phyloP scores from a whole-genome alignment of 257 asterid genomes.

The Scutellaria baicalensis region DNA sequence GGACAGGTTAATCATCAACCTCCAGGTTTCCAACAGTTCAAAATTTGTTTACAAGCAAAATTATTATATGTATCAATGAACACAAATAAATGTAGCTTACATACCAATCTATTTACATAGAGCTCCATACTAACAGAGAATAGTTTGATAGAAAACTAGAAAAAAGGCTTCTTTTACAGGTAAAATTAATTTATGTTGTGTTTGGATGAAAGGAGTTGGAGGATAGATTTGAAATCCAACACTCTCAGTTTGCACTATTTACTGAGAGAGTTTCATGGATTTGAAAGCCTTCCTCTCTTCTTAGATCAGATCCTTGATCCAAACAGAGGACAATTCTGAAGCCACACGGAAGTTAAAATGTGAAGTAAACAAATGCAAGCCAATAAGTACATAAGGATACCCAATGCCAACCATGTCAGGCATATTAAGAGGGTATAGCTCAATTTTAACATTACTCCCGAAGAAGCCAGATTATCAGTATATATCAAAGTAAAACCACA shows the following conservation, averaged over 20 bases:
- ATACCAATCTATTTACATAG: background rate
- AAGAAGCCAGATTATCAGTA: slow-evolving; percentile 4
- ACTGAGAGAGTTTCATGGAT: background rate
- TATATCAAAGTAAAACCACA: background rate
- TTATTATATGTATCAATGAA: background rate
- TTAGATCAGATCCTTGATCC: background rate
- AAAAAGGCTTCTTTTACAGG: background rate
- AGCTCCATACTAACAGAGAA: background rate
- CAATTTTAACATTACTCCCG: background rate
- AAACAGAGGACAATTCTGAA: background rate
- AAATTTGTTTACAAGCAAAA: background rate
- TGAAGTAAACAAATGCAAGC: background rate
- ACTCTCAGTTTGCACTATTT: background rate
- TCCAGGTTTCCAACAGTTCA: background rate
- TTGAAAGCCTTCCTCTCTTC: background rate
- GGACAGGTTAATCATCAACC: background rate
- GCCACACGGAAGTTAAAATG: background rate
- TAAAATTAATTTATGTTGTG: background rate
- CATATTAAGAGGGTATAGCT: background rate
- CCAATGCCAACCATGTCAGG: background rate
- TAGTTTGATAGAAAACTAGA: background rate
- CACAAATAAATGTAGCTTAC: background rate
- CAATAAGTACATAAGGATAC: background rate
- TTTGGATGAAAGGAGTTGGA: background rate
- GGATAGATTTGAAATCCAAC: background rate